Percentiles rank a stretch among this genome's conserved stretches.
Conservation (phyloP, 495 filamentous ascomycete species). For the Penicillium pulvis region DNA sequence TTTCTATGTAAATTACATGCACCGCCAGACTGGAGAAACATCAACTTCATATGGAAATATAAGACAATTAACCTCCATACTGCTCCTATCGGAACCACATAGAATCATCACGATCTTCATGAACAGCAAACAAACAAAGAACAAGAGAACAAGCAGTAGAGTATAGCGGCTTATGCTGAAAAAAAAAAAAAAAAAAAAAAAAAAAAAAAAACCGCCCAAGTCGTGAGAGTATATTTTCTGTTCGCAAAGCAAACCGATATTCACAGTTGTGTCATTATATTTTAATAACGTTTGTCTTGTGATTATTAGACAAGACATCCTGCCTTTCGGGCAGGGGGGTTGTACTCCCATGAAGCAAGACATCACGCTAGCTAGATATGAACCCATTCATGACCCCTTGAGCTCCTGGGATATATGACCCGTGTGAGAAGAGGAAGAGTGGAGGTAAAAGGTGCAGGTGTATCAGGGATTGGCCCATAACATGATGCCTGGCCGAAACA, state of each 20-base stretch:
- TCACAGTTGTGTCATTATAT: constrained; percentile 12
- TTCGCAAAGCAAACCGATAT: constrained; percentile 1
- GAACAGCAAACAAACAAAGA: not conserved
- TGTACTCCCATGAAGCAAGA: not conserved
- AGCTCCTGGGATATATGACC: not conserved
- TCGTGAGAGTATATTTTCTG: not conserved
- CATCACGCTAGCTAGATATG: not conserved
- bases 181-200: not conserved
- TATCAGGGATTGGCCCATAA: not conserved
- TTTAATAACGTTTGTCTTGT: constrained; percentile 3
- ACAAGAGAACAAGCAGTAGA: not conserved
- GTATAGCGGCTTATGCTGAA: not conserved
- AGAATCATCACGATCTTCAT: not conserved
- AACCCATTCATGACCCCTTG: not conserved
- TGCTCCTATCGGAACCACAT: not conserved
- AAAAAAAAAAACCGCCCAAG: not conserved
- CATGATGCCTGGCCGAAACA: not conserved
- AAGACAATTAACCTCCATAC: too few relatives aligned
- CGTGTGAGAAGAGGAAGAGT: not conserved
- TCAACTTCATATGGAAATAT: too few relatives aligned
- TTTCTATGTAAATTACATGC: too few relatives aligned
- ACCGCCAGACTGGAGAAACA: too few relatives aligned
- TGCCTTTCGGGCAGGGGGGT: not conserved
- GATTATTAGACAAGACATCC: not conserved
- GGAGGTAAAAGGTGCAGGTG: not conserved